A percentile compares a stretch with the other conserved stretches of the same genome.
phyloP scores from a whole-genome alignment of 2,329 filamentous ascomycete genomes.

The Dendryphion nanum region DNA sequence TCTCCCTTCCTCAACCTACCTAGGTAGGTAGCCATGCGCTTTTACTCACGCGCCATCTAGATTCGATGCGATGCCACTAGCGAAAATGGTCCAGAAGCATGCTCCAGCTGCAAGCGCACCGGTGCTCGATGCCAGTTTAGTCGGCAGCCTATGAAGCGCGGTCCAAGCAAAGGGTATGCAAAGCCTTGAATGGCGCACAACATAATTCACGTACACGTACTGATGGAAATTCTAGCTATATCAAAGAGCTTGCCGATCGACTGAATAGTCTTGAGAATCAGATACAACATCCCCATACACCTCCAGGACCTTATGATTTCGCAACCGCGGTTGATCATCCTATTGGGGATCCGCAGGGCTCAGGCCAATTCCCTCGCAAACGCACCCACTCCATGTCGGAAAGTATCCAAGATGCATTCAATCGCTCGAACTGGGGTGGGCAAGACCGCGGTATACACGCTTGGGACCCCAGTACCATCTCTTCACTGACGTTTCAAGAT shows the following conservation, averaged over 20 bases:
- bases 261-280: slow-evolving; percentile 39
- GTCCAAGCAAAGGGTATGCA: slow-evolving; percentile 41
- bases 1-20: no score
- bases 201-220: neutral
- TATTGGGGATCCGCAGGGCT: slow-evolving; percentile 28
- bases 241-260: slow-evolving; percentile 41
- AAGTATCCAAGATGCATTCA: slow-evolving; percentile 31
- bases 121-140: slow-evolving; percentile 42
- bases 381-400: slow-evolving; percentile 41
- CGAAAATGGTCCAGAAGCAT: slow-evolving; percentile 41
- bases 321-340: slow-evolving; percentile 26
- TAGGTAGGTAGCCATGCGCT: slow-evolving; percentile 16
- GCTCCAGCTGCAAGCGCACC: slow-evolving; percentile 41
- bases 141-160: slow-evolving; percentile 42
- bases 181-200: neutral
- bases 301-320: slow-evolving; percentile 32
- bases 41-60: slow-evolving; percentile 12
- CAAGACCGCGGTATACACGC: slow-evolving; percentile 34
- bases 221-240: slow-evolving; percentile 32
- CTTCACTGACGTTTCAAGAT: slow-evolving; percentile 28
- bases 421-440: slow-evolving; percentile 31
- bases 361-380: slow-evolving; percentile 33
- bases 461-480: slow-evolving; percentile 8
- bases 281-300: slow-evolving; percentile 28
- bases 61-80: slow-evolving; percentile 42